Conservation (phyloP, 2,329 filamentous ascomycete genomes). For the Annulohypoxylon truncatum region DNA sequence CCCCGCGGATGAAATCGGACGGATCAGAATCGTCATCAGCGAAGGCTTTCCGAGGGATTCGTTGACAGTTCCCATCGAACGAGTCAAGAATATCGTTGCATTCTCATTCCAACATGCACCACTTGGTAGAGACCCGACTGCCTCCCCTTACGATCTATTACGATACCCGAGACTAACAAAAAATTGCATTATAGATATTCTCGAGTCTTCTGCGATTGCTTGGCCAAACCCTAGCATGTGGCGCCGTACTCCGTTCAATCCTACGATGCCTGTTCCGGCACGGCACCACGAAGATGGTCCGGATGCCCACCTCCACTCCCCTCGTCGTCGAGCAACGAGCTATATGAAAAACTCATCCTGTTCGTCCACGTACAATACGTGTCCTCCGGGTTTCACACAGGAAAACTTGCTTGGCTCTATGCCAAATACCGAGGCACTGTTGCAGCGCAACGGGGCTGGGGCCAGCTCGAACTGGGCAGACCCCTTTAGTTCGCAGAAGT, state of each 20-base stretch:
- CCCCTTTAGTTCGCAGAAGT: conserved; percentile 44
- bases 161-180: conserved; percentile 33
- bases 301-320: conserved; percentile 73
- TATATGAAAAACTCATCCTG: conserved; percentile 34
- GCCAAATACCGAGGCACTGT: conserved; percentile 46
- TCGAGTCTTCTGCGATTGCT: conserved; percentile 79
- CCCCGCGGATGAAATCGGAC: conserved; percentile 75
- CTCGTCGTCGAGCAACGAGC: conserved; percentile 55
- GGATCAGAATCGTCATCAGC: conserved; percentile 80
- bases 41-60: conserved; percentile 74
- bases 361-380: conserved; percentile 35
- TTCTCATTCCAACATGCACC: conserved; percentile 91
- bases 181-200: conserved; percentile 65
- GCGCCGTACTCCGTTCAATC: conserved; percentile 60
- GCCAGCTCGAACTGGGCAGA: conserved; percentile 42
- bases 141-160: background rate
- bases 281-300: conserved; percentile 58
- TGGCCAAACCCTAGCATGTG: conserved; percentile 83
- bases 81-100: conserved; percentile 76
- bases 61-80: conserved; percentile 66
- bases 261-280: conserved; percentile 56
- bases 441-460: conserved; percentile 42
- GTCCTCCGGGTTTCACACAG: conserved; percentile 38
- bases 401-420: conserved; percentile 43
- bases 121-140: conserved; percentile 64